Evolutionary conservation across 78 protist genomes (phyloP).

Genomic region (Protostelium mycophagum): DNA sequence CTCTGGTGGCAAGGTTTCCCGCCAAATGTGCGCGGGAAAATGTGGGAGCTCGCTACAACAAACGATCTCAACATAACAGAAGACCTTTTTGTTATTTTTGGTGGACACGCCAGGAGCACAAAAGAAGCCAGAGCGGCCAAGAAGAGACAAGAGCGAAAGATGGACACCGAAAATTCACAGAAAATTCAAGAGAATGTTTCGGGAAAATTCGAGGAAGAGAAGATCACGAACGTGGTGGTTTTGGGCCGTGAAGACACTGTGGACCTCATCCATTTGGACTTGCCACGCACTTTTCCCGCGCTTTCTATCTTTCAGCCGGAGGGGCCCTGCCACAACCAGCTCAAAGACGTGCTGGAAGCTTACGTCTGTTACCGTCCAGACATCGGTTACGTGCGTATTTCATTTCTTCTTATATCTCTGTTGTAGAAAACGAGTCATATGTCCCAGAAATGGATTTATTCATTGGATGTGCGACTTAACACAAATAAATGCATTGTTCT

Average conservation of each 20-base stretch:
- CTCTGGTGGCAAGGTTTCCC: constrained; percentile 64
- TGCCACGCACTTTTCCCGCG: constrained; percentile 70
- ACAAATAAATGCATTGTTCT: neutral
- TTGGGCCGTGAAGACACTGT: constrained; percentile 60
- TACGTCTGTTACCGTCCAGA: constrained; percentile 82
- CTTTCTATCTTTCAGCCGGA: constrained; percentile 62
- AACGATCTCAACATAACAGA: constrained; percentile 54
- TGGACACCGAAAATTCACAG: neutral
- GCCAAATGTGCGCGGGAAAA: constrained; percentile 51
- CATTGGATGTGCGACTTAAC: neutral
- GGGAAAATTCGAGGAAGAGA: neutral
- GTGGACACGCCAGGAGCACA: constrained; percentile 55
- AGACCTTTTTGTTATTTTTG: constrained; percentile 43
- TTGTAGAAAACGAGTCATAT: no score
- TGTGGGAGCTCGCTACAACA: constrained; percentile 42
- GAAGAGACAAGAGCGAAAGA: neutral
- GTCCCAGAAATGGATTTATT: neutral
- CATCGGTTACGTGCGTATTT: constrained; percentile 52
- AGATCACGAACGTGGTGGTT: constrained; percentile 5
- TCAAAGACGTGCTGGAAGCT: constrained; percentile 73
- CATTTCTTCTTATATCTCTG: no score
- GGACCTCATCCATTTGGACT: constrained; percentile 43
- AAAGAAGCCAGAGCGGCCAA: neutral
- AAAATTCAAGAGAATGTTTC: neutral
- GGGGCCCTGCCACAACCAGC: constrained; percentile 53